Conservation (phyloP, 768 basidiomycete genomes). For the Pleurotus platypus region DNA sequence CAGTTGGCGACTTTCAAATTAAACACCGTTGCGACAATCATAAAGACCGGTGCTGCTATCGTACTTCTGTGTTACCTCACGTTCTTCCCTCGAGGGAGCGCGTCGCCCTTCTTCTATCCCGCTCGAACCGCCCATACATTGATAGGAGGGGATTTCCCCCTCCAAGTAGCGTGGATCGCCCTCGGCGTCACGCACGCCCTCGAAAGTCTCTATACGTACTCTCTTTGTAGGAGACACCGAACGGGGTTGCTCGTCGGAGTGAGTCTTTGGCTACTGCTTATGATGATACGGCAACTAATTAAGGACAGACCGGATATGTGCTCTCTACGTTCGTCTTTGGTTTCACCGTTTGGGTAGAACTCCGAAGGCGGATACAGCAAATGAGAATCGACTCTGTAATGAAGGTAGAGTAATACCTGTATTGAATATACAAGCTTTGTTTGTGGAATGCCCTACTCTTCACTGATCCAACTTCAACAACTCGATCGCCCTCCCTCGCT, state of each 20-base stretch:
- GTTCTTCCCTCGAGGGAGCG: slow-evolving; percentile 18
- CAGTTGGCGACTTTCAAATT: slow-evolving; percentile 54
- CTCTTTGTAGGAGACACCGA: slow-evolving; percentile 45
- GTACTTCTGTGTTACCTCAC: slow-evolving; percentile 25
- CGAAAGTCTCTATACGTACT: slow-evolving; percentile 45
- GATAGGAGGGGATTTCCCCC: slow-evolving; percentile 21
- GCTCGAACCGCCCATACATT: slow-evolving; percentile 27
- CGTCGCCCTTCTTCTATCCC: slow-evolving; percentile 25
- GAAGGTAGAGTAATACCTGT: slow-evolving; percentile 54
- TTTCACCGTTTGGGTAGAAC: slow-evolving; percentile 47
- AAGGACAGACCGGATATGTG: slow-evolving; percentile 49
- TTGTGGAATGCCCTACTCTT: not conserved
- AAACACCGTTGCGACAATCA: slow-evolving; percentile 26
- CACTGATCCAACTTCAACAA: slow-evolving; percentile 1
- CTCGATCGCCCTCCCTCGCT: not conserved
- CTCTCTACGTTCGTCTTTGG: slow-evolving; percentile 49
- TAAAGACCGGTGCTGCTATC: slow-evolving; percentile 24
- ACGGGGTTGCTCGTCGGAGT: slow-evolving; percentile 41
- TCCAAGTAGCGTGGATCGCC: slow-evolving; percentile 31
- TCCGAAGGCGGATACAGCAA: slow-evolving; percentile 57
- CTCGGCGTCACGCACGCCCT: slow-evolving; percentile 34
- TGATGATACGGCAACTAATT: not conserved
- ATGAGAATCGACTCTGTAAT: slow-evolving; percentile 77
- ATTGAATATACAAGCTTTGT: not conserved
- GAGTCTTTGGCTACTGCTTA: slow-evolving; percentile 11